phyloP scores from a whole-genome alignment of 768 basidiomycete genomes.

The Cystofilobasidium bisporidii region DNA sequence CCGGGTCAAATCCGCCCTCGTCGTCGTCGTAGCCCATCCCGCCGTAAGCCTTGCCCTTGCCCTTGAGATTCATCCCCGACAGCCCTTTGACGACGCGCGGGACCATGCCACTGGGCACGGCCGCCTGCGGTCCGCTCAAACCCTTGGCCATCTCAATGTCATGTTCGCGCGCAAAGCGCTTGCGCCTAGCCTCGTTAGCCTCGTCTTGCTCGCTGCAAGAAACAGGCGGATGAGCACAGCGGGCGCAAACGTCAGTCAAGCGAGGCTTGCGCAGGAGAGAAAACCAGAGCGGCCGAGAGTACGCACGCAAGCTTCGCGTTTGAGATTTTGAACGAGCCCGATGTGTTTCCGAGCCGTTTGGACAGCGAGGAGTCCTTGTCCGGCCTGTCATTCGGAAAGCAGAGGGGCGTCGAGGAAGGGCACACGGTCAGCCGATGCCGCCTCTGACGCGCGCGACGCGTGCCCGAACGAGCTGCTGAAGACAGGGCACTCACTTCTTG shows the following conservation, averaged over 20 bases:
- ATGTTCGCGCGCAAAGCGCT: constrained; percentile 83
- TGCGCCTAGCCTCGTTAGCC: constrained; percentile 51
- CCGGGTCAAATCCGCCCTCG: constrained; percentile 39
- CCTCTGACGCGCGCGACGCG: too few species aligned
- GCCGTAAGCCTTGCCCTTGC: constrained; percentile 25
- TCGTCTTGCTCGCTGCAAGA: constrained; percentile 37
- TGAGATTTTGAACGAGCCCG: constrained; percentile 49
- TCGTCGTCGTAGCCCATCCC: constrained; percentile 35
- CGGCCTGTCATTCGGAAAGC: neutral
- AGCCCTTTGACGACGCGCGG: constrained; percentile 29
- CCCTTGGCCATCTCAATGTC: constrained; percentile 60
- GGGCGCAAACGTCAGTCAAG: neutral
- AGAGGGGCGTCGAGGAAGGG: too few species aligned
- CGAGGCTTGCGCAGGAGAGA: neutral
- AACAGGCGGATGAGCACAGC: too few species aligned
- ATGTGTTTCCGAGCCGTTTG: constrained; percentile 44
- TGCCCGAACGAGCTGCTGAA: too few species aligned
- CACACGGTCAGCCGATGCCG: too few species aligned
- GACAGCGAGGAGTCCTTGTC: constrained; percentile 34
- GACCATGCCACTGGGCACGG: constrained; percentile 28
- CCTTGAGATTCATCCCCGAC: constrained; percentile 35
- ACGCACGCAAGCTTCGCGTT: too few species aligned
- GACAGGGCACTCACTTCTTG: constrained; percentile 21
- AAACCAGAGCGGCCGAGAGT: neutral
- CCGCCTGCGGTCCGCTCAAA: constrained; percentile 30